These are phyloP conservation scores for Pugionium cornutum DNA, from an alignment of 345 rosid genomes.

Conservation along the genomic window DNA sequence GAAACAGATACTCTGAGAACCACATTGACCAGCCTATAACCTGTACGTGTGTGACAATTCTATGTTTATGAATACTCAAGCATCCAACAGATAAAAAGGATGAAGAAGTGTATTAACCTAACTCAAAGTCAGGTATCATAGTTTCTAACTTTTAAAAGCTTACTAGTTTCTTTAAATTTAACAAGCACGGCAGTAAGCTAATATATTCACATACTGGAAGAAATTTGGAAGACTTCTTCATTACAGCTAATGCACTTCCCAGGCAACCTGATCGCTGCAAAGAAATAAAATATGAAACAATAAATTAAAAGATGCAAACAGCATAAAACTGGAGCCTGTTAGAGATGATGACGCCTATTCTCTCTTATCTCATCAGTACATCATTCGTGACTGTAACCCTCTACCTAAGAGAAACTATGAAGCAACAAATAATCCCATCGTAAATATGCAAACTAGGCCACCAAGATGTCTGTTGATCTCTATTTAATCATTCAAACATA, in stretches of 20 bases:
- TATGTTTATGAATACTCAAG: slow-evolving; percentile 21
- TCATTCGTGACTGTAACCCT: too few species aligned
- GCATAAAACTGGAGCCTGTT: too few species aligned
- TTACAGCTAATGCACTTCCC: slow-evolving; percentile 86
- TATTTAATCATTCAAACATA: slow-evolving; percentile 10
- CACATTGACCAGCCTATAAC: slow-evolving; percentile 99
- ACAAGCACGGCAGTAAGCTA: slow-evolving; percentile 17
- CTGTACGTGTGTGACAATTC: slow-evolving; percentile 44
- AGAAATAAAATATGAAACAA: slow-evolving; percentile 26
- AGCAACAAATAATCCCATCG: neutral
- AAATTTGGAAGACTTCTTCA: slow-evolving; percentile 91
- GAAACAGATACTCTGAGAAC: slow-evolving; percentile 95
- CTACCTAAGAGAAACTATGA: slow-evolving; percentile 13
- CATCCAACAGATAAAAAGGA: neutral
- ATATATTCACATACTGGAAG: slow-evolving; percentile 69
- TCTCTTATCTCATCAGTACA: too few species aligned
- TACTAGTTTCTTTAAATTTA: neutral
- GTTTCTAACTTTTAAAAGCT: slow-evolving; percentile 3
- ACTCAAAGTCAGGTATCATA: neutral
- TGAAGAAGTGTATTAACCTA: slow-evolving; percentile 13
- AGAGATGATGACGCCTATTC: too few species aligned
- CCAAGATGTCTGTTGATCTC: slow-evolving; percentile 14
- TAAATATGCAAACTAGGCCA: slow-evolving; percentile 13
- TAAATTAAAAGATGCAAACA: slow-evolving; percentile 30
- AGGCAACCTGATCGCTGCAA: slow-evolving; percentile 92